phyloP scores from a whole-genome alignment of 2,329 filamentous ascomycete species.

The Botrytis hyacinthi region DNA sequence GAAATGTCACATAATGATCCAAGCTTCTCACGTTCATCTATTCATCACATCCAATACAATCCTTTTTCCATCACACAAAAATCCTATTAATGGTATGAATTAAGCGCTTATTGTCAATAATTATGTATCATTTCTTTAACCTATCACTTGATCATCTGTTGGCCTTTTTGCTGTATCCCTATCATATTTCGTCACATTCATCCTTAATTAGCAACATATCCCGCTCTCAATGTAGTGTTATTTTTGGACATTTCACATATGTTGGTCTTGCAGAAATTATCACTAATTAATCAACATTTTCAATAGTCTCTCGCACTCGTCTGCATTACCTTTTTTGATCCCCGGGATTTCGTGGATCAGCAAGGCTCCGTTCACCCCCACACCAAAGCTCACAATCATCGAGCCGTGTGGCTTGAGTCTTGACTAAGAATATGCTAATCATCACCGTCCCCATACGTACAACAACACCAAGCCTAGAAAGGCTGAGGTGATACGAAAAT shows the following conservation, averaged over 20 bases:
- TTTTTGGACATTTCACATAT: constrained; percentile 19
- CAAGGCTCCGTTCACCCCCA: background rate
- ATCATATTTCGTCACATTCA: background rate
- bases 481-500: background rate
- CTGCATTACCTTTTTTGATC: background rate
- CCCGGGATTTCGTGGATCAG: background rate
- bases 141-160: constrained; percentile 3
- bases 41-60: constrained; percentile 14
- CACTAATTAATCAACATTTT: constrained; percentile 21
- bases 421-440: background rate
- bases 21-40: constrained; percentile 1
- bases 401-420: constrained; percentile 11
- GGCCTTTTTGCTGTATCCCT: background rate
- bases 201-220: constrained; percentile 22
- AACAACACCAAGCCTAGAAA: background rate
- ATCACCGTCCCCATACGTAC: background rate
- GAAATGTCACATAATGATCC: constrained; percentile 6
- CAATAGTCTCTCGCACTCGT: constrained; percentile 12
- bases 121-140: constrained; percentile 17
- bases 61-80: background rate
- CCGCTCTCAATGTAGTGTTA: constrained; percentile 14
- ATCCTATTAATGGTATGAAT: constrained; percentile 20
- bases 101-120: constrained; percentile 20
- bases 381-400: background rate
- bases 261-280: constrained; percentile 12